phyloP scores from a whole-genome alignment of 108 stramenopile genomes.

The Cyclotella baltica region DNA sequence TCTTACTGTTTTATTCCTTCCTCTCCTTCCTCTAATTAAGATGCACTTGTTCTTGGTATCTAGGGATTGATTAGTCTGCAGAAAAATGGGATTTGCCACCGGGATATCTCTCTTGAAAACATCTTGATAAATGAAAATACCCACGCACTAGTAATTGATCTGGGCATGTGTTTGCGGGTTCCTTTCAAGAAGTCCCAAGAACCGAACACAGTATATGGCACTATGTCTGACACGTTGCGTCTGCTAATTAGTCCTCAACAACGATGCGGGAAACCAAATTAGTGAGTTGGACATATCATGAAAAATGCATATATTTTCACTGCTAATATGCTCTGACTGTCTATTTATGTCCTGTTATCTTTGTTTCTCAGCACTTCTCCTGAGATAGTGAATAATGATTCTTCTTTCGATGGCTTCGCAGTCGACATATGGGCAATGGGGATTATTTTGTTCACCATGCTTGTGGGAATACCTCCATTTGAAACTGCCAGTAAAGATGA shows the following conservation, averaged over 20 bases:
- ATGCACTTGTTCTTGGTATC: not conserved
- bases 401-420: slow-evolving; percentile 80
- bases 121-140: slow-evolving; percentile 66
- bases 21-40: not conserved
- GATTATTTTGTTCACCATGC: slow-evolving; percentile 81
- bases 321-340: too few species aligned
- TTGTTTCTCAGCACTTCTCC: slow-evolving; percentile 59
- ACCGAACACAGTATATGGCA: slow-evolving; percentile 46
- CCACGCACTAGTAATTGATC: slow-evolving; percentile 85
- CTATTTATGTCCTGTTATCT: too few species aligned
- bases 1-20: not conserved
- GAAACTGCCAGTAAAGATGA: slow-evolving; percentile 62
- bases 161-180: slow-evolving; percentile 90
- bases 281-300: too few species aligned
- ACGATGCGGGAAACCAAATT: slow-evolving; percentile 84
- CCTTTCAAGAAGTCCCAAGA: slow-evolving; percentile 57
- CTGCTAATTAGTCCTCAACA: slow-evolving; percentile 74
- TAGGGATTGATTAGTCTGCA: slow-evolving; percentile 81
- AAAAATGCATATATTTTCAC: too few species aligned
- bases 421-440: slow-evolving; percentile 90
- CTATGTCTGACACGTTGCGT: slow-evolving; percentile 58
- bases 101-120: slow-evolving; percentile 81
- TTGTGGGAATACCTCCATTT: slow-evolving; percentile 77
- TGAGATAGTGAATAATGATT: slow-evolving; percentile 62
- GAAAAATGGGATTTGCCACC: slow-evolving; percentile 79